phyloP scores from a whole-genome alignment of 2,329 filamentous ascomycete species.

The Ascocoryne sarcoides region DNA sequence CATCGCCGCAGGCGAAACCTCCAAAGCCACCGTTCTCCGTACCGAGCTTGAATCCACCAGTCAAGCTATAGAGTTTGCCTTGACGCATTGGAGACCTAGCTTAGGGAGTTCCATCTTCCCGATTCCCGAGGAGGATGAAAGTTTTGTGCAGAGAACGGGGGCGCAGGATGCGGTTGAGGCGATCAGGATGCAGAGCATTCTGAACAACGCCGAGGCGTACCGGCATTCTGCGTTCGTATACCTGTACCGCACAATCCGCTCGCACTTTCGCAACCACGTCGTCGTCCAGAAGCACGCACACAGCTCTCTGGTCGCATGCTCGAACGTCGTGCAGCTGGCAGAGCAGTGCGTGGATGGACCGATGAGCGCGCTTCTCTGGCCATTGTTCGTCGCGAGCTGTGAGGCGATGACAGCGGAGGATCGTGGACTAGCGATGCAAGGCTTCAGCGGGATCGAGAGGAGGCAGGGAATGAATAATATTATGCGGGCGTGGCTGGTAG shows the following conservation, averaged over 20 bases:
- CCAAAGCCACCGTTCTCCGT: constrained; percentile 20
- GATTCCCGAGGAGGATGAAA: constrained; percentile 4
- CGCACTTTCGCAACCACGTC: constrained; percentile 36
- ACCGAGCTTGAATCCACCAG: constrained; percentile 32
- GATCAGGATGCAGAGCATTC: constrained; percentile 27
- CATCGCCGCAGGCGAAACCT: constrained; percentile 31
- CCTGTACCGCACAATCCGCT: constrained; percentile 32
- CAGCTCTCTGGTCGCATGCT: constrained; percentile 43
- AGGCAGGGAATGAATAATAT: constrained; percentile 60
- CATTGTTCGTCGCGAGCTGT: constrained; percentile 54
- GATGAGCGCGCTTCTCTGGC: constrained; percentile 57
- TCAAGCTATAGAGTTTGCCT: constrained; percentile 44
- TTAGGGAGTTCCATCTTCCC: constrained; percentile 18
- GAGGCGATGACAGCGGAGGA: constrained; percentile 45
- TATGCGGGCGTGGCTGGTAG: constrained; percentile 49
- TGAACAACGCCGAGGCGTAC: constrained; percentile 42
- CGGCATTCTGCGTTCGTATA: constrained; percentile 40
- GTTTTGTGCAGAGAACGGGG: neutral
- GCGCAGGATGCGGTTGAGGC: neutral
- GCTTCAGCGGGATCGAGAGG: constrained; percentile 44
- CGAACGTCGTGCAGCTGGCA: constrained; percentile 42
- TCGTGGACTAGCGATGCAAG: constrained; percentile 39
- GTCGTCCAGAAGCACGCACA: constrained; percentile 46
- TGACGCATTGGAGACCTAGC: constrained; percentile 44
- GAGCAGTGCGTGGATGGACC: constrained; percentile 36